Base-by-base conservation (phyloP, 345 rosid species). In the Carallia brachiata region DNA sequence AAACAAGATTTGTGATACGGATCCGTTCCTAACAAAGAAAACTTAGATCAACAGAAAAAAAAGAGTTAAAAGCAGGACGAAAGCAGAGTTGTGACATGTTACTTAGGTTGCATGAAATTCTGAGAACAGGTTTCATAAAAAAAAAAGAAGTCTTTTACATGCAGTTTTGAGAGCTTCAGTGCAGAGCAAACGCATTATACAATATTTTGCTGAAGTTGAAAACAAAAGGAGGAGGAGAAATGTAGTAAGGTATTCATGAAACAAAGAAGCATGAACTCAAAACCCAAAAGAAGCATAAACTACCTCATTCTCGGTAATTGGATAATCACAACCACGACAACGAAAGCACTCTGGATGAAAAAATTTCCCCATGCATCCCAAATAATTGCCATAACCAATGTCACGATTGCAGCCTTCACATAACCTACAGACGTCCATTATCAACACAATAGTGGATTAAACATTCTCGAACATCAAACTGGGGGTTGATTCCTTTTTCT, bases 271-370 rank as follows among this genome's bases (percentile, higher is more conserved):
- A 30, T 27, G 3, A 5, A 56, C 34, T 0, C 34, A 32, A 32
- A 32, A 32, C 34, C 34, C 34, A 32, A 32, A 32, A 2, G 55
- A 77, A 6, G 36, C 67, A 70, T 23, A 6, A 60, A 61, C 36
- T 77, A 94, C 98, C 95, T 92, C 97, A 60, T 72, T 85, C 67
- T 94, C 97, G 13, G 87, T 90, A 69, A 95, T 95, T 48, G 97
- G 88, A 27, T 75, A 54, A 32, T 84, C 73, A 36, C 98, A 94
- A 64, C 90, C 81, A 60, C 54, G 86, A 73, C 99, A 95, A 31
- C 86, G 66, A 62, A 95, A 95, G 84, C 99, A 95, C 39, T 87
- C 86, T 2, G 93, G 99, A 85, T 95, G 97, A 81, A 88, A 95
- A 74, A 73, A 86, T 71, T 79, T 77, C 27, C 90, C 97, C 97